Evolutionary conservation across 148 eudicot species (phyloP), one percentile per base, ranked within the genome.

Genomic region (Heliosperma pusillum): DNA sequence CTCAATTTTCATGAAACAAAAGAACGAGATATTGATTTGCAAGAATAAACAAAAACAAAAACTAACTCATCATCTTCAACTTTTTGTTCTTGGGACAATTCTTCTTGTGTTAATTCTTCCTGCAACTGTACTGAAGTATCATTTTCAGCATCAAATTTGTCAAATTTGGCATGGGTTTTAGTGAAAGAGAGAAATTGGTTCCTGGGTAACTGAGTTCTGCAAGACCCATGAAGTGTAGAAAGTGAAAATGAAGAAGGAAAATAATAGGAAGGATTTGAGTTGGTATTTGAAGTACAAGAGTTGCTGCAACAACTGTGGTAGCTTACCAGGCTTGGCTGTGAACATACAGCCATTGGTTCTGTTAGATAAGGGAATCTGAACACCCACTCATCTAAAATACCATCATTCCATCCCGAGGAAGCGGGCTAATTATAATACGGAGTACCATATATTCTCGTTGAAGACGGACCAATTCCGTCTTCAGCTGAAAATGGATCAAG

Each of bases 11-110:
- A 11, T 16, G 5, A 64, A 27, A 11, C 19, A 29, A 17, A 64
- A 16, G 9, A 27, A 30, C 16, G 30, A 30, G 16, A 10, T 13
- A 27, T 0, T 5, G 42, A 64, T 2, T 1, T 30, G 68, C 25
- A 47, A 42, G 53, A 15, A 47, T n/a, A 4, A 30, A 57, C 70
- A 71, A 67, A 8, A 25, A 55, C 12, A 69, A 64, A 11, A 58
- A 45, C 84, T 29, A 17, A 86, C 97, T 90, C 87, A 86, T 93
- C 90, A 88, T 90, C 98, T 79, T 94, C 92, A 72, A 84, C 89
- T 75, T 65, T 83, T 70, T 17, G 52, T 70, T 45, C 21, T 45
- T 72, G 80, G n/a, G 44, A 10, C 2, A 44, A 27, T 15, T 79
- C 77, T 36, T 73, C 78, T 52, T 61, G 74, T 7, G 77, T 36